Evolutionary conservation across 345 rosid genomes (phyloP), one percentile per base, ranked within the genome.

Genomic region (Euphorbia peplus): DNA sequence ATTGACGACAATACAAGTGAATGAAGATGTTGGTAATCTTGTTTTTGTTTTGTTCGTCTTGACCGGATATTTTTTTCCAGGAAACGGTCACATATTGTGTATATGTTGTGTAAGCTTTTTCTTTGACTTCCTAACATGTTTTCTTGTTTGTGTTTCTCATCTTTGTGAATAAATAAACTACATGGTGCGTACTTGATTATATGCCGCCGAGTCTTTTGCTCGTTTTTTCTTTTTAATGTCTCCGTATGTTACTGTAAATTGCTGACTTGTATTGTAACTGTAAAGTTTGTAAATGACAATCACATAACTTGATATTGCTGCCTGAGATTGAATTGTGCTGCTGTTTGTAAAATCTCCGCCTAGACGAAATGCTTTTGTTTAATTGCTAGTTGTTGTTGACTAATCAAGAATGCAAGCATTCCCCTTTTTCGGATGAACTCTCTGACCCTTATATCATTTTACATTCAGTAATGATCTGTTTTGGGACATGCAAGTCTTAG

Each of bases 81-180:
- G 62, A 67, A 66, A 72, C 63, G 12, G 37, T 75, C 63, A 32
- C 66, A 37, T 25, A 35, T n/a, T n/a, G n/a, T 75, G 78, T 70
- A 37, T 29, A 76, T 64, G 75, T 63, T 75, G 74, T 64, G 75
- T 63, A 75, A 68, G 73, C 13, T 53, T 73, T 53, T 73, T 18
- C 46, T 69, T 63, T 67, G 66, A 66, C 52, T 39, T 48, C 14
- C 79, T 74, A 67, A 69, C 74, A 25, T 67, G 69, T 53, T 68
- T 7, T 37, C 47, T 75, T 58, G 18, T 41, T 32, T 21, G 55
- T 39, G 19, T 68, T 72, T 25, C 58, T 59, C 11, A 35, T 57
- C n/a, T 60, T 13, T 66, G 70, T 73, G 15, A 66, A 69, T 47
- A 46, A 29, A 63, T 66, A 52, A 62, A 15, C 52, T 64, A 24